Base-by-base conservation (phyloP, 768 basidiomycete genomes). In the Boletus vinaceobasis region DNA sequence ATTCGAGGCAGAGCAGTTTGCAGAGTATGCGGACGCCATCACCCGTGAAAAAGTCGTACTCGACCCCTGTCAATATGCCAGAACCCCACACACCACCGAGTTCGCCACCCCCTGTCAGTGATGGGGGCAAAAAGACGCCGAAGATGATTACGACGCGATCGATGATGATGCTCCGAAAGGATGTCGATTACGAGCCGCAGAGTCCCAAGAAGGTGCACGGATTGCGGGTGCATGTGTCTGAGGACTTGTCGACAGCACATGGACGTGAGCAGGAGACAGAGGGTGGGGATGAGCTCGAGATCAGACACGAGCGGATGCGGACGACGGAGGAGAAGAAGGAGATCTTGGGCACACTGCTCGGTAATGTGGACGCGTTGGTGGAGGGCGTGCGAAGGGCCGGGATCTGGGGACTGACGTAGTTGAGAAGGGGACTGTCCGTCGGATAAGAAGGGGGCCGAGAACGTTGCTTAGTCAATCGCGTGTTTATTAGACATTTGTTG, bases 301-400 rank as follows among this genome's bases (percentile, higher is more conserved):
- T 7, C 29, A 7, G 21, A 27, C 46, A 63, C 4, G 48, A 56
- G 45, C 51, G 57, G 33, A 60, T 74, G 57, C 77, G 78, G 61
- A 87, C 84, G 40, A 91, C 84, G 40, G 86, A 90, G 55, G 88
- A 93, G 73, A 93, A 93, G 75, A 92, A 87, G 70, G 83, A 84
- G 66, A 68, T 90, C 42, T 65, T 96, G 53, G 87, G 88, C 0
- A 85, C 81, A 43, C 86, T 93, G 83, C 71, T 96, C 42, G 93
- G 91, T 4, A 95, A 96, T 67, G 93, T 96, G 3, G 93, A 95
- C 67, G 87, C 89, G 31, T 77, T 96, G 10, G 90, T 96, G 6
- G 90, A 92, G 58, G 87, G 92, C 0, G 88, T 96, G 33, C 77
- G 87, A 57, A 88, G 85, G 70, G 90, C 90, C 0, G 91, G 92